A percentile compares a stretch with the other conserved stretches of the same genome.
Evolutionary conservation across 2,329 filamentous ascomycete genomes (phyloP).

Genomic region (Phaeosphaeria sp.): DNA sequence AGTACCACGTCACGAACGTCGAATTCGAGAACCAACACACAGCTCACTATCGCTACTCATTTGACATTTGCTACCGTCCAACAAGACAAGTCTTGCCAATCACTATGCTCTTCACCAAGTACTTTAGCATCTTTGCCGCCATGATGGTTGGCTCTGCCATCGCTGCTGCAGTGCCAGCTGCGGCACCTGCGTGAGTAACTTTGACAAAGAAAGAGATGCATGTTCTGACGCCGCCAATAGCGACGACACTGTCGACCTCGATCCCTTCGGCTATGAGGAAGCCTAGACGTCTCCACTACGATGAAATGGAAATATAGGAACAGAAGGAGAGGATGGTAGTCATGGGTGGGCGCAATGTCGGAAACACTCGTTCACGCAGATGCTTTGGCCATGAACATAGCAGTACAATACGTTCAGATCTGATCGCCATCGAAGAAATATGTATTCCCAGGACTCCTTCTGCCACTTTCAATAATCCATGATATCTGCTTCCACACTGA

Average conservation of each 20-base stretch:
- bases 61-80: background rate
- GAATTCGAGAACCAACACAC: background rate
- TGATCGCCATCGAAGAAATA: too few relatives aligned
- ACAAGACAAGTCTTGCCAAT: background rate
- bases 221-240: background rate
- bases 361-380: background rate
- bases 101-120: conserved; percentile 1
- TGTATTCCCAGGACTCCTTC: too few relatives aligned
- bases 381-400: background rate
- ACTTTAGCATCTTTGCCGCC: background rate
- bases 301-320: background rate
- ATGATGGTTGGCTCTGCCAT: background rate
- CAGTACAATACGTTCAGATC: background rate
- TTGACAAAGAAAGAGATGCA: too few relatives aligned
- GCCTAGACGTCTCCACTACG: background rate
- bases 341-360: background rate
- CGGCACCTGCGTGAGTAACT: background rate
- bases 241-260: background rate
- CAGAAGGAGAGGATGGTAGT: background rate
- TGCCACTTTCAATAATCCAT: too few relatives aligned
- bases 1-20: background rate
- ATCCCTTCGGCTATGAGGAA: background rate
- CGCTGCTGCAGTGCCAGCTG: background rate
- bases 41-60: background rate
- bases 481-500: too few relatives aligned